A percentile compares a stretch with the other conserved stretches of the same genome.
Evolutionary conservation across 2,329 filamentous ascomycete genomes (phyloP).

Genomic region (Fusarium gaditjirri): DNA sequence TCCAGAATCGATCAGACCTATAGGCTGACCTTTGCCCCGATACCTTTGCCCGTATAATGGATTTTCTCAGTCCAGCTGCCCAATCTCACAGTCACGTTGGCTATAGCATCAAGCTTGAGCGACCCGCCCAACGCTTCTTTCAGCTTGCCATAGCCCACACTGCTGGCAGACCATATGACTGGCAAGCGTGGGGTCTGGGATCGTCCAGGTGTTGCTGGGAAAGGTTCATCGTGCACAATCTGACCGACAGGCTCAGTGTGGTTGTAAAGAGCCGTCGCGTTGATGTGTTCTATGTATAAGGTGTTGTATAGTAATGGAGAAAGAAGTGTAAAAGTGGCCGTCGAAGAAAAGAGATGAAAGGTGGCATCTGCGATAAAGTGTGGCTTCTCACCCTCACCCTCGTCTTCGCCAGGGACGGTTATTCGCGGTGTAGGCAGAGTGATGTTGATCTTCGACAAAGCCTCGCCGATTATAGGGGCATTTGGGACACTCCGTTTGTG

Average conservation of each 20-base stretch:
- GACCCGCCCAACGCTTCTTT: conserved; percentile 81
- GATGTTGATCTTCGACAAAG: conserved; percentile 77
- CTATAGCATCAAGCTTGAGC: conserved; percentile 81
- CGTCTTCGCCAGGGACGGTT: conserved; percentile 61
- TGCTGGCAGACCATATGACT: conserved; percentile 80
- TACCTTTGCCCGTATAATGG: conserved; percentile 75
- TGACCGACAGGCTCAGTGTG: conserved; percentile 79
- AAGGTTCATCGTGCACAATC: conserved; percentile 79
- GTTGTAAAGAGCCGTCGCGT: conserved; percentile 89
- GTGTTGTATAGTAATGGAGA: conserved; percentile 81
- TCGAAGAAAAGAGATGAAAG: conserved; percentile 87
- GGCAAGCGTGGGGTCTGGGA: conserved; percentile 81
- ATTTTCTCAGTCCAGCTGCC: conserved; percentile 79
- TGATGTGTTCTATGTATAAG: conserved; percentile 80
- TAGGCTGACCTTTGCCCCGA: conserved; percentile 68
- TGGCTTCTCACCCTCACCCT: conserved; percentile 48
- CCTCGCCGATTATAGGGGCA: conserved; percentile 76
- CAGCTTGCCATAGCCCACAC: conserved; percentile 85
- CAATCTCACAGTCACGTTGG: conserved; percentile 78
- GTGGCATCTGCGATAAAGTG: conserved; percentile 88
- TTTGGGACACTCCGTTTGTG: conserved; percentile 79
- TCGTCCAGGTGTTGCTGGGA: conserved; percentile 79
- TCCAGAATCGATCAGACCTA: conserved; percentile 26
- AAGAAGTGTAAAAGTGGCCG: conserved; percentile 83
- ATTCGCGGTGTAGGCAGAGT: conserved; percentile 78